Conservation (phyloP, 164 flowering plant species). For the Chimonanthus praecox region DNA sequence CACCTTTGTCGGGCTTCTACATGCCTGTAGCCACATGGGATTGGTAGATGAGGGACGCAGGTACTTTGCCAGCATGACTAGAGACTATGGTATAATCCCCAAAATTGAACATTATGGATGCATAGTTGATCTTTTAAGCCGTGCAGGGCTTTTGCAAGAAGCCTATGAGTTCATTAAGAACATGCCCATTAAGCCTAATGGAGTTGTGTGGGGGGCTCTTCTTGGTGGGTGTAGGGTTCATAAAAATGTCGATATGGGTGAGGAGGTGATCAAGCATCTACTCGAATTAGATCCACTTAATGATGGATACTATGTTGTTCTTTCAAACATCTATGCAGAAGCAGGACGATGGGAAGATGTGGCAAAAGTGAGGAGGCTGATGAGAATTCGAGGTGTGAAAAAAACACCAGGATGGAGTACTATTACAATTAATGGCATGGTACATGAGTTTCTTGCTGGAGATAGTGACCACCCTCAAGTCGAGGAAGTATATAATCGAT, state of each 20-base stretch:
- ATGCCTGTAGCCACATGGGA: slow-evolving; percentile 69
- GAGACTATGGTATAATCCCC: slow-evolving; percentile 41
- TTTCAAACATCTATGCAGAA: slow-evolving; percentile 58
- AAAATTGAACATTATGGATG: slow-evolving; percentile 60
- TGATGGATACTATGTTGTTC: slow-evolving; percentile 57
- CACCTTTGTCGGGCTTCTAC: slow-evolving; percentile 53
- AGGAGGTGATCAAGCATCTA: slow-evolving; percentile 51
- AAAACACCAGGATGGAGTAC: slow-evolving; percentile 63
- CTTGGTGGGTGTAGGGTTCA: slow-evolving; percentile 66
- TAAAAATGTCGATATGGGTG: slow-evolving; percentile 49
- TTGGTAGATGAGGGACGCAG: slow-evolving; percentile 38
- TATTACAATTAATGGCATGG: slow-evolving; percentile 38
- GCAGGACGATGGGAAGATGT: slow-evolving; percentile 53
- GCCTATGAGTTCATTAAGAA: slow-evolving; percentile 46
- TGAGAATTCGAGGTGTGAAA: slow-evolving; percentile 49
- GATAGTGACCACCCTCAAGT: slow-evolving; percentile 46
- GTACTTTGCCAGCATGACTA: slow-evolving; percentile 46
- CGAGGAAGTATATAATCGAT: slow-evolving; percentile 34
- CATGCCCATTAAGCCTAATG: slow-evolving; percentile 53
- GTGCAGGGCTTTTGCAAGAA: slow-evolving; percentile 57
- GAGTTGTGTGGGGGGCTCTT: slow-evolving; percentile 63
- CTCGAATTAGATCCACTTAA: slow-evolving; percentile 47
- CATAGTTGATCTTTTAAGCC: slow-evolving; percentile 61
- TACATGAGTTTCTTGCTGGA: slow-evolving; percentile 61
- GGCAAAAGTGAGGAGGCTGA: slow-evolving; percentile 48